Conservation (phyloP, 2,329 filamentous ascomycete genomes). For the Metarhizium robertsii region DNA sequence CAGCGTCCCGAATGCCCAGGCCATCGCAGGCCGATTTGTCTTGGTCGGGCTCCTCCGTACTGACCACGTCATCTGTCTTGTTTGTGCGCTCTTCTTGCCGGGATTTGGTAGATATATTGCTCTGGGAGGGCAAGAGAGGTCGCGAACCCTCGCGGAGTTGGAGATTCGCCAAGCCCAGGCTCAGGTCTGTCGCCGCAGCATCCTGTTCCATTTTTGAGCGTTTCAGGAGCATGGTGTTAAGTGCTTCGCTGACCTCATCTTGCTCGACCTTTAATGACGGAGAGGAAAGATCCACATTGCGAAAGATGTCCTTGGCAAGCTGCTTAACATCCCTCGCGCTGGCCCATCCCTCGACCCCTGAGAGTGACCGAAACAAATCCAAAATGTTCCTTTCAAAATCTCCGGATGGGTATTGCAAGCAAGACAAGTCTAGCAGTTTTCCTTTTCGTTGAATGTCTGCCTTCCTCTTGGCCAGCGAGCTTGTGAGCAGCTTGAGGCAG, state of each 20-base stretch:
- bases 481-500: conserved; percentile 26
- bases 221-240: conserved; percentile 15
- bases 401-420: conserved; percentile 12
- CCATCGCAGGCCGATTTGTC: background rate
- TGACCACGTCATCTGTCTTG: background rate
- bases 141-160: background rate
- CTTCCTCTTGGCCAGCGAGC: conserved; percentile 28
- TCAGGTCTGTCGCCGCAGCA: background rate
- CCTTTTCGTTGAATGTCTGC: conserved; percentile 8
- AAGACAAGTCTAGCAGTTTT: conserved; percentile 14
- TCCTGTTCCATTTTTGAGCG: background rate
- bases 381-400: conserved; percentile 8
- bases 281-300: conserved; percentile 13
- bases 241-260: conserved; percentile 3
- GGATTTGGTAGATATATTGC: background rate
- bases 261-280: conserved; percentile 11
- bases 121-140: background rate
- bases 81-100: background rate
- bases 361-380: conserved; percentile 29
- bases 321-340: conserved; percentile 54
- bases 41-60: background rate
- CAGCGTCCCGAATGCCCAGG: conserved; percentile 36
- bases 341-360: conserved; percentile 43
- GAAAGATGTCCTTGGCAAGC: conserved; percentile 41
- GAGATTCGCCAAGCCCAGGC: background rate